Evolutionary conservation across 129 eudicot genomes (phyloP), one percentile per base, ranked within the genome.

Genomic region (Tagetes patula): DNA sequence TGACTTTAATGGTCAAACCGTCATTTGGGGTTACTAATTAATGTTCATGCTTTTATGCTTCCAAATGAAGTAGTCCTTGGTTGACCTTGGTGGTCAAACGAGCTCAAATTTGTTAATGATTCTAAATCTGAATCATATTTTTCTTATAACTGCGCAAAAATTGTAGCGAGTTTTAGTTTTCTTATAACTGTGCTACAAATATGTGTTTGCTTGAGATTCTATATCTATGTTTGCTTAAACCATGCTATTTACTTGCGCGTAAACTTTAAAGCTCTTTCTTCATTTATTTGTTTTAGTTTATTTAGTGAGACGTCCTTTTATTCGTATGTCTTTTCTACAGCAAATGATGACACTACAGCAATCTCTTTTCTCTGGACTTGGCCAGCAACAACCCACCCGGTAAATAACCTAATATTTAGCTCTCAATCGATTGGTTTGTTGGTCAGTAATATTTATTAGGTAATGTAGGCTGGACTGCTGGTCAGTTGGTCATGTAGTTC

Each of bases 271-370:
- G 27, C 3, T 42, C 27, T n/a, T n/a, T 1, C 20, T 30, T 54
- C 36, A 54, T 54, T 20, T 20, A 7, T 74, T 8, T 73, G 39
- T 59, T 34, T 45, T 37, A 36, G 4, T n/a, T 47, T 11, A 34
- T 73, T 3, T 60, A 48, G 36, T 33, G 3, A 46, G 45, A 32
- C 4, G 30, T 37, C 10, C 39, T 38, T 37, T 74, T 1, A n/a
- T 6, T 12, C 1, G n/a, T n/a, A 71, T 11, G 12, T 12, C 43
- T 39, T 53, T 11, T 33, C 41, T 20, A 67, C 81, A 82, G 92
- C 89, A 82, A 82, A 83, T 84, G 78, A 76, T 84, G 87, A 40
- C 84, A 30, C 69, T 80, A 56, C 87, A 82, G 81, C 89, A 83
- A 59, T 75, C 80, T 43, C 85, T 84, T 53, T 37, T 70, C 49